These are phyloP conservation scores for Aspergillus pseudotamarii DNA, from an alignment of 2,329 filamentous ascomycete species.

Conservation along the genomic window DNA sequence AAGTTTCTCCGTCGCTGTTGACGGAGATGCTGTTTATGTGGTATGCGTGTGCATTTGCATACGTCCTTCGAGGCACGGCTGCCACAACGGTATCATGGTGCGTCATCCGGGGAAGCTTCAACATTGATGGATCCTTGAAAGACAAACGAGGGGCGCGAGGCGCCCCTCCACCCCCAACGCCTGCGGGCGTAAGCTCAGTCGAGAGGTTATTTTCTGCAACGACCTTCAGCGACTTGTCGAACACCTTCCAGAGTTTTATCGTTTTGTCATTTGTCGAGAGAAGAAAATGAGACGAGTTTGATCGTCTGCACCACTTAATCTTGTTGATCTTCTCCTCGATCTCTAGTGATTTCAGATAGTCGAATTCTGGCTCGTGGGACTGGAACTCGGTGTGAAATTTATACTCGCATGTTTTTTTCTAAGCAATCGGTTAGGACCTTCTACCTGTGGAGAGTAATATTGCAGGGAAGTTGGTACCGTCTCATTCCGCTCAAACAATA, in stretches of 20 bases:
- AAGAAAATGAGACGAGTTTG: conserved; percentile 97
- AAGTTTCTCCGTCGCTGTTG: conserved; percentile 98
- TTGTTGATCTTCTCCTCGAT: conserved; percentile 99
- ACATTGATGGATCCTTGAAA: conserved; percentile 78
- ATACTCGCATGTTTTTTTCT: conserved; percentile 99
- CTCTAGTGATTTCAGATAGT: conserved; percentile 98
- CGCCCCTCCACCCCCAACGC: conserved; percentile 72
- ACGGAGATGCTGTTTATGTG: conserved; percentile 99
- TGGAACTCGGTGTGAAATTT: conserved; percentile 99
- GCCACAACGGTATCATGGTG: conserved; percentile 98
- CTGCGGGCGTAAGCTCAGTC: conserved; percentile 81
- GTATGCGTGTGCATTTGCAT: conserved; percentile 97
- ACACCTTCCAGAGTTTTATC: conserved; percentile 99
- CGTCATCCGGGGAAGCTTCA: conserved; percentile 93
- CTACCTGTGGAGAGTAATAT: conserved; percentile 6
- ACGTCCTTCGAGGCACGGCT: conserved; percentile 91
- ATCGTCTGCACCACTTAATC: conserved; percentile 98
- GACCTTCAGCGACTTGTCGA: conserved; percentile 98
- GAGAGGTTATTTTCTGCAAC: conserved; percentile 99
- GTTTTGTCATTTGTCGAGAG: conserved; percentile 99
- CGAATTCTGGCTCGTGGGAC: conserved; percentile 98
- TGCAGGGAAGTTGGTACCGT: conserved; percentile 61
- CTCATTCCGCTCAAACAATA: conserved; percentile 75
- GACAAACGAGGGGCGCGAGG: conserved; percentile 71
- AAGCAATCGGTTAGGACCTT: conserved; percentile 35